phyloP scores from a whole-genome alignment of 1,284 basidiomycete species.

The Moniliophthora roreri region DNA sequence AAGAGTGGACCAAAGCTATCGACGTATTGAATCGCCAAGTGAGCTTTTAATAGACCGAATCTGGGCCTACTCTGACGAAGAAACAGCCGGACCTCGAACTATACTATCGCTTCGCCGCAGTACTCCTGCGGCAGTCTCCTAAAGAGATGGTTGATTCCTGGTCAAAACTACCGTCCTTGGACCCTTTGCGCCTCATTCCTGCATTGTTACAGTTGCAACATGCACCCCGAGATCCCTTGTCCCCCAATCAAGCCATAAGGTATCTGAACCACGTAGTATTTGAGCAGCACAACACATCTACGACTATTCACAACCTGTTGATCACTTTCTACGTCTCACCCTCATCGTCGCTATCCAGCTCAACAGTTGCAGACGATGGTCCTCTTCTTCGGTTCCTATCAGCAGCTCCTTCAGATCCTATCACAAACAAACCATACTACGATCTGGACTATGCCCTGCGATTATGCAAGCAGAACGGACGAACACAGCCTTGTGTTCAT shows the following conservation, averaged over 20 bases:
- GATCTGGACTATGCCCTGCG: slow-evolving; percentile 97
- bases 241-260: slow-evolving; percentile 82
- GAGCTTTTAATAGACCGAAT: slow-evolving; percentile 17
- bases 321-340: slow-evolving; percentile 82
- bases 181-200: slow-evolving; percentile 86
- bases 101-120: slow-evolving; percentile 91
- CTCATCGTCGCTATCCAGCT: slow-evolving; percentile 27
- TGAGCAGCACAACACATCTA: slow-evolving; percentile 74
- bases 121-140: slow-evolving; percentile 85
- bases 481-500: slow-evolving; percentile 90
- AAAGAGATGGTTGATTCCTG: slow-evolving; percentile 92
- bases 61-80: slow-evolving; percentile 7
- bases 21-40: slow-evolving; percentile 88
- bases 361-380: slow-evolving; percentile 63
- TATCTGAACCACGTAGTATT: slow-evolving; percentile 88
- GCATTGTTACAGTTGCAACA: slow-evolving; percentile 84
- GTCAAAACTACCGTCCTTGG: slow-evolving; percentile 79
- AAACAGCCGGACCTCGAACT: slow-evolving; percentile 75
- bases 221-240: slow-evolving; percentile 64
- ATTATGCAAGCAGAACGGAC: slow-evolving; percentile 80
- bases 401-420: slow-evolving; percentile 79
- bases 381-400: slow-evolving; percentile 85
- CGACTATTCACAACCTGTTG: slow-evolving; percentile 93
- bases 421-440: slow-evolving; percentile 88
- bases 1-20: slow-evolving; percentile 90